phyloP scores from a whole-genome alignment of 1,139 yeast species.

The Hyphopichia burtonii region DNA sequence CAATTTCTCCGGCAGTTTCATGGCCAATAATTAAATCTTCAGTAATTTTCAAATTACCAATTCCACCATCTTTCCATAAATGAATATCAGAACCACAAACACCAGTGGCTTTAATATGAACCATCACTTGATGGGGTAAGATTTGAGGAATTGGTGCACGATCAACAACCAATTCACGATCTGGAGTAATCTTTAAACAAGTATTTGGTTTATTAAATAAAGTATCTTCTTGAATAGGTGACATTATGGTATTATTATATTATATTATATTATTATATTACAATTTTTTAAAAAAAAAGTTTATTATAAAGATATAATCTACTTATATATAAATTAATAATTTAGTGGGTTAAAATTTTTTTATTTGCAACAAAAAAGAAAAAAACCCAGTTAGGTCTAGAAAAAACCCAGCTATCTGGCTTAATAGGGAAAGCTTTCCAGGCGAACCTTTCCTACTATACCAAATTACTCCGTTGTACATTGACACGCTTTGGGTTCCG shows the following conservation, averaged over 20 bases:
- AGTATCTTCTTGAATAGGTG: conserved; percentile 7
- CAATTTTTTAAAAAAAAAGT: not conserved
- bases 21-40: conserved; percentile 20
- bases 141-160: conserved; percentile 6
- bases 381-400: no score
- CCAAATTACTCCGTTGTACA: no score
- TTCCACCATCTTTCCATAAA: conserved; percentile 22
- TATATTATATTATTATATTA: not conserved
- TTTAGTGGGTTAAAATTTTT: no score
- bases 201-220: conserved; percentile 6
- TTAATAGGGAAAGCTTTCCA: no score
- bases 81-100: conserved; percentile 28
- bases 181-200: conserved; percentile 8
- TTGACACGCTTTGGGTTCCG: no score
- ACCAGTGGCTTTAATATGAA: conserved; percentile 41
- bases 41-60: conserved; percentile 16
- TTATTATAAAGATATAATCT: no score
- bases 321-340: no score
- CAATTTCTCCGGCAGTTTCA: conserved; percentile 20
- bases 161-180: conserved; percentile 5
- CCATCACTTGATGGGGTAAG: conserved; percentile 9
- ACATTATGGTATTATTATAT: conserved; percentile 3
- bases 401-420: no score
- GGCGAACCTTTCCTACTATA: no score
- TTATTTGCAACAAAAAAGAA: no score